Base-by-base conservation (phyloP, 2,329 filamentous ascomycete species). In the Chrysosporium queenslandicum region DNA sequence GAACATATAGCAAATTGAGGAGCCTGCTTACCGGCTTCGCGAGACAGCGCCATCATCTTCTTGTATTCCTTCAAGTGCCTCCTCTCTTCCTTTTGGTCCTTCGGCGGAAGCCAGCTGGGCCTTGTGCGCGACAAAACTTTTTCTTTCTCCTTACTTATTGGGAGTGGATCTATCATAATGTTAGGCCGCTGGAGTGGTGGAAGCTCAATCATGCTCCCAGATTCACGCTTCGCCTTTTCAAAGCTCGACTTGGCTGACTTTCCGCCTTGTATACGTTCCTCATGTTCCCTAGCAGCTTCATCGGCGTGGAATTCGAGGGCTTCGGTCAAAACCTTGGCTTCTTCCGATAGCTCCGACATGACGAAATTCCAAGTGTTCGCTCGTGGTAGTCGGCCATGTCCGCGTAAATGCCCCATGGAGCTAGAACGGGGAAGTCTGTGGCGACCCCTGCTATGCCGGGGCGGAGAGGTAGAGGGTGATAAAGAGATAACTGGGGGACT, bases 41-140 rank as follows among this genome's bases (percentile, higher is more conserved):
- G 72, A 25, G 79, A 76, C 41, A 75, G 70, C n/a, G 76, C 75
- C 78, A 83, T 80, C 79, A 83, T 83, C 60, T 72, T 74, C 67
- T 82, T 78, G 63, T 81, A 83, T 60, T 83, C 77, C 63, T 80
- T 89, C 58, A 98, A 66, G 68, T 98, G 92, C 59, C 83, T 84
- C 65, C 81, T 86, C 71, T 98, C 92, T 68, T 98, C 92, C 50
- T 86, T 86, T 1, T 88, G 90, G 58, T 92, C 83, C 69, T 79
- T 82, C 7, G 80, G 80, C 18, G 80, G 82, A 50, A 81, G 72
- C 82, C 76, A 86, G 45, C 77, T 83, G 32, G 76, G 90, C 71
- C 69, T 83, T 69, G 63, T 91, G 71, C 68, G 83, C 74, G 74
- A 78, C 20, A 83, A 66, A 14, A 82, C 77, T 57, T 77, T 81